Base-by-base conservation (phyloP, 1,139 yeast genomes). In the Suhomyces wounanorum region DNA sequence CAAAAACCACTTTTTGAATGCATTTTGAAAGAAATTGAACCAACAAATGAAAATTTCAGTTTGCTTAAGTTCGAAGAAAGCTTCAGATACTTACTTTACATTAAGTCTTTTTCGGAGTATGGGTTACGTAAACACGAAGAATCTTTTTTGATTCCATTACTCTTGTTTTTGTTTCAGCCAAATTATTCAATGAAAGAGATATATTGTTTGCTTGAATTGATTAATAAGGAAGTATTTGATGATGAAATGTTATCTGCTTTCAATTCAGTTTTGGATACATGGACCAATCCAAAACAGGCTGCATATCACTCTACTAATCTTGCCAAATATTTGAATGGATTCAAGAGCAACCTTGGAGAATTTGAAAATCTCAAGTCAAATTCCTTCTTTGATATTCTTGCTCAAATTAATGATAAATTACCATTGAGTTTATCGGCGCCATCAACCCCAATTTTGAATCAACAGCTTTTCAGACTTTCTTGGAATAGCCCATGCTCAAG, bases 381-480 rank as follows among this genome's bases (percentile, higher is more conserved):
- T 30, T 57, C 58, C 16, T 61, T 75, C 9, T 73, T 74, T 50
- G 77, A 73, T 50, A 62, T 76, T 25, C 51, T 75, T 14, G 54
- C 64, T 40, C 79, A 75, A 53, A 60, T 75, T 35, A 73, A 73
- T 57, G 81, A 76, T 59, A 67, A 66, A 50, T 63, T 74, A 43
- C 80, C 80, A 0, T 66, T 76, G 54, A 73, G 79, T 59, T 64
- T 75, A 46, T 72, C 78, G 16, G 80, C 81, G 8, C 79, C 80
- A 6, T 66, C 76, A 1, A 75, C 80, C 8, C 80, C 81, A 18
- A 63, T 75, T 10, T 50, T 71, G 26, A 52, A 56, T 10, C 72
- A 64, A 47, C 55, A 57, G 16, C 53, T 48, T 5, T 57, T 57
- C 40, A 16, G 44, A 21, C 23, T 47, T 9, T 33, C 47, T 9